Conservation (phyloP, 2,329 filamentous ascomycete genomes). For the Monosporascus sp. region DNA sequence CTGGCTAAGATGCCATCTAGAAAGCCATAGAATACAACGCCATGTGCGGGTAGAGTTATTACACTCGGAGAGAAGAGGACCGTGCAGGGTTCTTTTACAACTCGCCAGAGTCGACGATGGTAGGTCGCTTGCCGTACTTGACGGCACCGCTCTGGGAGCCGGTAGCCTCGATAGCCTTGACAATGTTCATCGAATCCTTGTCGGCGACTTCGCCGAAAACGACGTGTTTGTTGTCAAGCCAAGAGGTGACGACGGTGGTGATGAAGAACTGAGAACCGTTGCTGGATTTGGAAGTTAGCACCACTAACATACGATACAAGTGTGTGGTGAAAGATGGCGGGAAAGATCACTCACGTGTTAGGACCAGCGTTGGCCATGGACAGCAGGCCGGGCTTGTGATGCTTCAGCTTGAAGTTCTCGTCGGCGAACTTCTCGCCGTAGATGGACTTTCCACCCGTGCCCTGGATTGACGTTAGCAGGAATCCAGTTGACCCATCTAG, state of each 20-base stretch:
- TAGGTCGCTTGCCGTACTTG: constrained; percentile 51
- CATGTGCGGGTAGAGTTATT: constrained; percentile 14
- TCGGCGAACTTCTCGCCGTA: constrained; percentile 92
- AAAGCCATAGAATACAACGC: constrained; percentile 7
- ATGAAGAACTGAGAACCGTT: constrained; percentile 99
- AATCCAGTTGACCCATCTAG: not conserved
- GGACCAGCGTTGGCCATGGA: constrained; percentile 95
- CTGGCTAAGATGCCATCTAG: not conserved
- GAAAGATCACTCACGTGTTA: constrained; percentile 64
- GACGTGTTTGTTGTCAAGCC: constrained; percentile 79
- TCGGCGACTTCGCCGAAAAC: constrained; percentile 73
- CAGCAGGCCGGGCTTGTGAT: constrained; percentile 70
- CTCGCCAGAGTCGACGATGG: constrained; percentile 50
- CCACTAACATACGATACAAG: not conserved
- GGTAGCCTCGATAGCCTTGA: constrained; percentile 57
- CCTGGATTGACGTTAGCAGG: constrained; percentile 41
- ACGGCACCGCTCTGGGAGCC: constrained; percentile 50
- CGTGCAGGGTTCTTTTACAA: constrained; percentile 30
- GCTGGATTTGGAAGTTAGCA: constrained; percentile 45
- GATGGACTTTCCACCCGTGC: constrained; percentile 88
- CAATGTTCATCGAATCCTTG: constrained; percentile 41
- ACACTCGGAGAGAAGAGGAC: constrained; percentile 8
- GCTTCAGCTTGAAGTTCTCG: constrained; percentile 80
- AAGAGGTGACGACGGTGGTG: constrained; percentile 85
- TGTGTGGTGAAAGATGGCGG: not conserved